A percentile compares a stretch with the other conserved stretches of the same genome.
phyloP scores from a whole-genome alignment of 768 basidiomycete genomes.

The Rhodotorula sphaerocarpa region DNA sequence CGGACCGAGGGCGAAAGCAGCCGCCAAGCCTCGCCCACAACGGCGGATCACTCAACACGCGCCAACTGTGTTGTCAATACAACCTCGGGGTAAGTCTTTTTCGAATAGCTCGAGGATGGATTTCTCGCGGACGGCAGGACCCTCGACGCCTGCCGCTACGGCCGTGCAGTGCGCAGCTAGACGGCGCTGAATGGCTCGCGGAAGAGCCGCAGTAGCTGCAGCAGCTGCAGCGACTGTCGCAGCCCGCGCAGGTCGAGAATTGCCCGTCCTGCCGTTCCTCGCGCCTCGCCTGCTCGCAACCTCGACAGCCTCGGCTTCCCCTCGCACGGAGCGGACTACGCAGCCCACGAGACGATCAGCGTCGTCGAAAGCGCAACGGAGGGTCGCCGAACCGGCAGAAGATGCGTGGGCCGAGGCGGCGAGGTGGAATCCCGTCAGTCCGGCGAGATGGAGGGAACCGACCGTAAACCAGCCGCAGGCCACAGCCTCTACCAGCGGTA shows the following conservation, averaged over 20 bases:
- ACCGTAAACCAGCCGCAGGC: background rate
- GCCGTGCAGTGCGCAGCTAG: too few species aligned
- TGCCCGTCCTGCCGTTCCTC: background rate
- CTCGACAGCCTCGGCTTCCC: background rate
- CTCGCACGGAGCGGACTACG: background rate
- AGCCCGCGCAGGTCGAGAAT: background rate
- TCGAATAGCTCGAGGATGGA: too few species aligned
- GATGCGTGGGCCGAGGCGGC: background rate
- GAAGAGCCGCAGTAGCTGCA: too few species aligned
- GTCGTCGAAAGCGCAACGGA: background rate
- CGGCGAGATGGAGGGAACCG: accelerated
- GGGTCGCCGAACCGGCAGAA: background rate
- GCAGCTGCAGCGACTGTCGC: too few species aligned
- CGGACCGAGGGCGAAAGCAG: too few species aligned
- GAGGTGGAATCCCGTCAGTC: background rate
- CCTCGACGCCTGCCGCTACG: too few species aligned
- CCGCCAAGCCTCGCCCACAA: too few species aligned
- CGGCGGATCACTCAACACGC: too few species aligned
- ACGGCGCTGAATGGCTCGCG: too few species aligned
- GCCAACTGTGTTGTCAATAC: too few species aligned
- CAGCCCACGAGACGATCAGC: background rate
- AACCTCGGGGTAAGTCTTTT: too few species aligned
- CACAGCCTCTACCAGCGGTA: constrained; percentile 25
- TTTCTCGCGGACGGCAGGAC: too few species aligned
- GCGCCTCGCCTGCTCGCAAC: background rate